Evolutionary conservation across 176 grass and related monocot species (phyloP).

Genomic region (Phoenix dactylifera): DNA sequence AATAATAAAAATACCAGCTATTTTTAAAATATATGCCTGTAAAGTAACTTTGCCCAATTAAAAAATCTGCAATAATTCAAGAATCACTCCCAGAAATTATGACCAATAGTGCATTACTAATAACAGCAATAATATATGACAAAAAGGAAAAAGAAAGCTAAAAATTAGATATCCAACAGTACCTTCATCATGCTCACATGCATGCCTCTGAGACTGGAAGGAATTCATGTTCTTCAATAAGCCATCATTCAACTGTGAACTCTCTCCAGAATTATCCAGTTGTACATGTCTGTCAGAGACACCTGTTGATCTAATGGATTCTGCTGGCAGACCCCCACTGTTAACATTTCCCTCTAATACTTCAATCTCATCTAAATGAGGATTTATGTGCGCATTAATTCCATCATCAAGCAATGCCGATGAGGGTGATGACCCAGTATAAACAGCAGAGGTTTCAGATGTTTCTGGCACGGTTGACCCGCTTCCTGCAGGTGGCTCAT

Average conservation of each 20-base stretch:
- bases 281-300: constrained; percentile 34
- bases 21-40: too few species aligned
- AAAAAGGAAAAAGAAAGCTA: not conserved
- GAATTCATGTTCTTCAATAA: constrained; percentile 30
- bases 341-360: constrained; percentile 8
- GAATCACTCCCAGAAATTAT: too few species aligned
- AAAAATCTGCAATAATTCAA: too few species aligned
- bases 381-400: constrained; percentile 19
- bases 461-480: constrained; percentile 23
- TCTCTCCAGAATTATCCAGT: constrained; percentile 40
- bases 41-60: too few species aligned
- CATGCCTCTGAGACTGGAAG: constrained; percentile 41
- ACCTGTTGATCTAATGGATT: constrained; percentile 18
- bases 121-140: not conserved
- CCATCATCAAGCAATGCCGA: constrained; percentile 24
- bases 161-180: not conserved
- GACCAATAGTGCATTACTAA: too few species aligned
- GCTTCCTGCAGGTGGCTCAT: constrained; percentile 28
- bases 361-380: constrained; percentile 22
- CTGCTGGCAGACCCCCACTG: constrained; percentile 11
- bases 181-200: constrained; percentile 53
- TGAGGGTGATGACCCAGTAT: constrained; percentile 26
- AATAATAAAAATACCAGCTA: too few species aligned
- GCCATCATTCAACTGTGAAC: constrained; percentile 50
- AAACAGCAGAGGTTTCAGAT: constrained; percentile 22